A percentile compares a stretch with the other conserved stretches of the same genome.
Evolutionary conservation across 2,329 filamentous ascomycete species (phyloP).

Genomic region (Nigrospora oryzae): DNA sequence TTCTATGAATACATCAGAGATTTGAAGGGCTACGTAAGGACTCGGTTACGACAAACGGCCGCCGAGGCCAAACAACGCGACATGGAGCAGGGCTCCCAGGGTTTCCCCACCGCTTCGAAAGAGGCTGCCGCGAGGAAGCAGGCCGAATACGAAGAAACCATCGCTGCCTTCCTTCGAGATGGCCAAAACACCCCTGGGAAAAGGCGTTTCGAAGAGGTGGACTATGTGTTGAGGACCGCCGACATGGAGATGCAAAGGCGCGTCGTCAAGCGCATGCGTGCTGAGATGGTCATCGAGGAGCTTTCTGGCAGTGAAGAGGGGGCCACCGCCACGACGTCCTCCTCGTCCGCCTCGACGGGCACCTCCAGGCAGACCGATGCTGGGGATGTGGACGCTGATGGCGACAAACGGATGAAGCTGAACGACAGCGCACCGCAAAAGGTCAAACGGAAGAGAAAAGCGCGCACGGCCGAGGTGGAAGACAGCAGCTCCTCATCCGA

Average conservation of each 20-base stretch:
- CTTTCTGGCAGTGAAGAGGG: constrained; percentile 40
- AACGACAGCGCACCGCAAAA: constrained; percentile 34
- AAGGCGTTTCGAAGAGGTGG: constrained; percentile 40
- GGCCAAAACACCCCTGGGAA: constrained; percentile 30
- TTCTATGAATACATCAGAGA: constrained; percentile 74
- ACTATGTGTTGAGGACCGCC: constrained; percentile 39
- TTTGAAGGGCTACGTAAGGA: constrained; percentile 66
- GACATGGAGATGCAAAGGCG: constrained; percentile 45
- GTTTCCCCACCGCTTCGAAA: constrained; percentile 40
- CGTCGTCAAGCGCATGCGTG: constrained; percentile 54
- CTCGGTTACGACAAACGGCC: constrained; percentile 59
- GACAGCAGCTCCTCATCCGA: constrained; percentile 24
- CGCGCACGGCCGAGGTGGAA: constrained; percentile 35
- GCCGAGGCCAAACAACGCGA: constrained; percentile 51
- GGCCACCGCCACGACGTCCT: constrained; percentile 10
- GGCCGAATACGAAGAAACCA: constrained; percentile 47
- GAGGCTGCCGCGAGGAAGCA: constrained; percentile 38
- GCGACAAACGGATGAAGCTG: constrained; percentile 30
- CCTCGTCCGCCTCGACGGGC: constrained; percentile 13
- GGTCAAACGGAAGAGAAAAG: constrained; percentile 43
- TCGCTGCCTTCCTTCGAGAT: constrained; percentile 34
- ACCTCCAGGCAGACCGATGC: constrained; percentile 3
- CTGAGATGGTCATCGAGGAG: constrained; percentile 48
- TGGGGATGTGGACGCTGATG: constrained; percentile 12
- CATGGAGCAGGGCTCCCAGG: constrained; percentile 37